Evolutionary conservation across 768 basidiomycete species (phyloP), one percentile per base, ranked within the genome.

Genomic region (Kwoniella pini): DNA sequence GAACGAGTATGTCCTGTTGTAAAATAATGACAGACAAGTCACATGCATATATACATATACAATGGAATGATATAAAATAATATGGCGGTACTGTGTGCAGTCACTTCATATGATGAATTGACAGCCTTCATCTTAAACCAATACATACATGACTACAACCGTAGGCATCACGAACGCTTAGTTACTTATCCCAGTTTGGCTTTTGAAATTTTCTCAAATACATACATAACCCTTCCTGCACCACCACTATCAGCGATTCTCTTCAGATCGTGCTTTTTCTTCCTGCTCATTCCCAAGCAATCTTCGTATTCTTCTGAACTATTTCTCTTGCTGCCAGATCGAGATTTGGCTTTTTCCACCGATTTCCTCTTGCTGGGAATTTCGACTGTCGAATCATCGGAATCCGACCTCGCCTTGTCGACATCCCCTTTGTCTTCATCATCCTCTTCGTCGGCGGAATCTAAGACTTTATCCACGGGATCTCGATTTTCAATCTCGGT

Each of bases 171-270:
- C n/a, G n/a, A n/a, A n/a, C n/a, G n/a, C 28, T 13, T 39, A n/a
- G 11, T 19, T 27, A 15, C 6, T 50, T n/a, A 50, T 15, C 45
- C 40, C 45, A 61, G 5, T 26, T 57, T 57, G 1, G 62, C 60
- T 22, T 60, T 61, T 7, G 66, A 65, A 2, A 72, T 49, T 60
- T 71, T 76, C 50, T 78, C 75, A 48, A 78, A 76, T 1, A 76
- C 67, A 61, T 72, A 78, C 62, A 70, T 75, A 51, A 78, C 64
- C 46, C 68, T 62, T 24, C 75, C 77, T n/a, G 60, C 58, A 12
- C 57, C 57, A 28, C 66, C 63, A 27, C 62, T 67, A n/a, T 40
- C 39, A 13, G 46, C 57, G 0, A 71, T 70, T 11, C 72, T 58
- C 36, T 63, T 54, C 39, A 78, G 56, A 59, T 76, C 68, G 57